phyloP scores from a whole-genome alignment of 305 asterid species.

The Fraxinus angustifolia region DNA sequence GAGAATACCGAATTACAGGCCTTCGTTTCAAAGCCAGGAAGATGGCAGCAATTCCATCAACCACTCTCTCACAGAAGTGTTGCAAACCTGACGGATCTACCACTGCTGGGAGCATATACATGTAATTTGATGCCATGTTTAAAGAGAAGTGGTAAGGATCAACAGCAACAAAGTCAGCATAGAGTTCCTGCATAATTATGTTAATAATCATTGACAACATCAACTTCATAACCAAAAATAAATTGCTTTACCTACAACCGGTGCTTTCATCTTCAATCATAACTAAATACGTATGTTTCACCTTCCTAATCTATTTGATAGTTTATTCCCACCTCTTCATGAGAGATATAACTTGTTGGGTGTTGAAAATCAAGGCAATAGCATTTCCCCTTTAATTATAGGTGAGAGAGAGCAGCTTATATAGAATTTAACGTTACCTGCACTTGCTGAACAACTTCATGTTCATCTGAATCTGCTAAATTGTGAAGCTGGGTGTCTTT shows the following conservation, averaged over 20 bases:
- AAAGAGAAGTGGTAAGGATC: constrained; percentile 85
- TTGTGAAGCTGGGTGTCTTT: constrained; percentile 95
- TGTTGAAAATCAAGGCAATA: background rate
- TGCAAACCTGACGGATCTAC: constrained; percentile 84
- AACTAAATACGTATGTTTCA: background rate
- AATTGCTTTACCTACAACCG: constrained; percentile 10
- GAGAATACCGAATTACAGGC: constrained; percentile 86
- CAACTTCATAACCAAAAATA: constrained; percentile 20
- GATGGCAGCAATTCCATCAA: constrained; percentile 89
- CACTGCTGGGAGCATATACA: constrained; percentile 90
- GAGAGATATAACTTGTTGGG: background rate
- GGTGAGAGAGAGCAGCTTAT: background rate
- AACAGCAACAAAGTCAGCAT: constrained; percentile 87
- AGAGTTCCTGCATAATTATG: constrained; percentile 69
- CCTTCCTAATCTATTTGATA: constrained; percentile 11
- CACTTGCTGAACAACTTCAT: constrained; percentile 88
- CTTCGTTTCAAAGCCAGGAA: constrained; percentile 83
- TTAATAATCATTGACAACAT: constrained; percentile 24
- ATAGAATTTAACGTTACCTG: constrained; percentile 50
- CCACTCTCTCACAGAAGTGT: constrained; percentile 71
- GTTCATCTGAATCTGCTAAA: constrained; percentile 90
- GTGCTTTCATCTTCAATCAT: constrained; percentile 1
- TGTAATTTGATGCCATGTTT: constrained; percentile 67
- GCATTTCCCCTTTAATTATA: background rate
- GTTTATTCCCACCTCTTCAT: background rate